These are phyloP conservation scores for Vigna nakashimae DNA, from an alignment of 306 rosid genomes.

Conservation along the genomic window DNA sequence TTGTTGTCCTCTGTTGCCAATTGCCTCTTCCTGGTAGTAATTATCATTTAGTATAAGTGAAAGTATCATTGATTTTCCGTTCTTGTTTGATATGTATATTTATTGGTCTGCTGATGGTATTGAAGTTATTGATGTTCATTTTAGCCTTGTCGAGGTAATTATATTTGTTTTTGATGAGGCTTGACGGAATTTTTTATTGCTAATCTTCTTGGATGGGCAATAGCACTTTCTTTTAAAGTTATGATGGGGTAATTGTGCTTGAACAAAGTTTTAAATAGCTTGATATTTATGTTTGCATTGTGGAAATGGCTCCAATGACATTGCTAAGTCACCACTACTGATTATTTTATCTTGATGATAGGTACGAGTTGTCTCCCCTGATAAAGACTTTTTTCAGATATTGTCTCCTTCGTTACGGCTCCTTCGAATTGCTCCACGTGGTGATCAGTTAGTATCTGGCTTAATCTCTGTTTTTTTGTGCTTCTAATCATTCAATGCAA, in stretches of 20 bases:
- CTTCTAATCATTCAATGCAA: conserved; percentile 35
- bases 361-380: conserved; percentile 99
- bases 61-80: background rate
- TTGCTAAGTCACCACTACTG: conserved; percentile 34
- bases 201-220: conserved; percentile 9
- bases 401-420: conserved; percentile 92
- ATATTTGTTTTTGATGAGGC: conserved; percentile 13
- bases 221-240: background rate
- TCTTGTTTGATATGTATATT: background rate
- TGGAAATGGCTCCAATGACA: conserved; percentile 32
- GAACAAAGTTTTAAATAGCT: conserved; percentile 15
- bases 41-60: background rate
- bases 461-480: conserved; percentile 23
- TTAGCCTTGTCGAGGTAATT: conserved; percentile 24
- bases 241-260: conserved; percentile 10
- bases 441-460: conserved; percentile 74
- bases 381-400: conserved; percentile 95
- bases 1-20: background rate
- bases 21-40: conserved; percentile 2
- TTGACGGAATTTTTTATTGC: background rate
- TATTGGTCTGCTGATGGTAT: conserved; percentile 16
- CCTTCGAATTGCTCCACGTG: conserved; percentile 95
- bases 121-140: background rate
- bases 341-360: conserved; percentile 49
- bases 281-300: conserved; percentile 27